Percentiles rank a stretch among this genome's conserved stretches.
Evolutionary conservation across 306 rosid species (phyloP).

Genomic region (Betula pendula): DNA sequence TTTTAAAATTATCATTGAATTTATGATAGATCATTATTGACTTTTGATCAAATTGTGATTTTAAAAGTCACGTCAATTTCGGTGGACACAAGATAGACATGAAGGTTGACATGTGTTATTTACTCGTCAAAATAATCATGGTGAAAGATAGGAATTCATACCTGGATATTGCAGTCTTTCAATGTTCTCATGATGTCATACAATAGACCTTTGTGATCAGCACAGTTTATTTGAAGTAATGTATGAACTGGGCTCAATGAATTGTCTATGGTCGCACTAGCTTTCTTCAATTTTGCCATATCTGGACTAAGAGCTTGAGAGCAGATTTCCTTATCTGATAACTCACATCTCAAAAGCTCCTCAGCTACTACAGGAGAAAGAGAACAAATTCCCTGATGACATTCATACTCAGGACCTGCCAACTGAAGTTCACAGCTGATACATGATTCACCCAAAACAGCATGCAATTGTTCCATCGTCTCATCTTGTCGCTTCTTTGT

Average conservation of each 20-base stretch:
- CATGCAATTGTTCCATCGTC: conserved; percentile 46
- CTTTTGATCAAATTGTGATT: no score
- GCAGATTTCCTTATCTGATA: conserved; percentile 45
- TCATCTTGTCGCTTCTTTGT: conserved; percentile 61
- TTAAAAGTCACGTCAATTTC: no score
- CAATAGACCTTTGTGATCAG: conserved; percentile 74
- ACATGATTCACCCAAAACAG: conserved; percentile 57
- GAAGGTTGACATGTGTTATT: no score
- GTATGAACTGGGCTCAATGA: conserved; percentile 75
- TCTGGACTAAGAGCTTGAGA: conserved; percentile 69
- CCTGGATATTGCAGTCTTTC: conserved; percentile 70
- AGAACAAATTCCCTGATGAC: conserved; percentile 51
- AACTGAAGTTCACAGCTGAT: conserved; percentile 64
- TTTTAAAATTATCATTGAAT: no score
- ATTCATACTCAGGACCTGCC: conserved; percentile 61
- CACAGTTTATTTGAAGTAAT: conserved; percentile 61
- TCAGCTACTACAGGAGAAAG: conserved; percentile 52
- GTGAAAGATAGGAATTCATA: conserved; percentile 28
- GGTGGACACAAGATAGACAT: no score
- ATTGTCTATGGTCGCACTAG: conserved; percentile 58
- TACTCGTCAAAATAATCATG: not conserved
- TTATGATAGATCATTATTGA: no score
- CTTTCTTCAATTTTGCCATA: conserved; percentile 56
- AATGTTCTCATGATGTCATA: conserved; percentile 77
- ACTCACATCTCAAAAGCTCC: conserved; percentile 57